phyloP scores from a whole-genome alignment of 2,329 filamentous ascomycete genomes.

The Aspergillus pseudoviridinutans region DNA sequence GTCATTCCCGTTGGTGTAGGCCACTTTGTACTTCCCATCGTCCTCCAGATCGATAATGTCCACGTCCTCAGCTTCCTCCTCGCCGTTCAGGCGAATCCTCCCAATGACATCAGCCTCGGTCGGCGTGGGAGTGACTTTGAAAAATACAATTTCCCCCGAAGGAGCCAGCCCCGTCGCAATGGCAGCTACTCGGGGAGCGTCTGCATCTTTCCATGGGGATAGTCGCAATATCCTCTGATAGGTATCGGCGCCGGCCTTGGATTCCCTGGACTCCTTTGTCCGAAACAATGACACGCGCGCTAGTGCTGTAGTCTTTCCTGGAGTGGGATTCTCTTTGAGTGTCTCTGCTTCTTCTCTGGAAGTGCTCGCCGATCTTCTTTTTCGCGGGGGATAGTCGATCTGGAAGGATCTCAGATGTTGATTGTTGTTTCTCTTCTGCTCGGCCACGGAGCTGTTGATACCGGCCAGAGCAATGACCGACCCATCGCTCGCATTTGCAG shows the following conservation, averaged over 20 bases:
- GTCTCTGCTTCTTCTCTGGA: slow-evolving; percentile 15
- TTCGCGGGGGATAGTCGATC: slow-evolving; percentile 53
- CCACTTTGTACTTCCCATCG: slow-evolving; percentile 59
- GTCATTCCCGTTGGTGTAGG: slow-evolving; percentile 73
- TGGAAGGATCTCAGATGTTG: slow-evolving; percentile 76
- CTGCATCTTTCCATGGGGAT: slow-evolving; percentile 51
- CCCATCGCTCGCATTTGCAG: slow-evolving; percentile 57
- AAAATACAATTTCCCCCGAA: slow-evolving; percentile 73
- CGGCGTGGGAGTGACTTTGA: slow-evolving; percentile 61
- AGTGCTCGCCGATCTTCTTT: slow-evolving; percentile 22
- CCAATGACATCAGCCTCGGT: slow-evolving; percentile 51
- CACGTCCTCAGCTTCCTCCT: slow-evolving; percentile 50
- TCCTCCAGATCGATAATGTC: slow-evolving; percentile 36
- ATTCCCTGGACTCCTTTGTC: slow-evolving; percentile 28
- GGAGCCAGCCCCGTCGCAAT: slow-evolving; percentile 74
- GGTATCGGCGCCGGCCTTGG: slow-evolving; percentile 41
- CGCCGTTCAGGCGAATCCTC: slow-evolving; percentile 48
- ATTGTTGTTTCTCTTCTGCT: slow-evolving; percentile 72
- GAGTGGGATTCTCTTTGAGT: slow-evolving; percentile 23
- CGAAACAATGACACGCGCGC: slow-evolving; percentile 53
- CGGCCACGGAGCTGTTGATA: slow-evolving; percentile 73
- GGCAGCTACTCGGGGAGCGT: slow-evolving; percentile 64
- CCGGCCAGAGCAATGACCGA: slow-evolving; percentile 64
- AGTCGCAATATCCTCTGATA: slow-evolving; percentile 59
- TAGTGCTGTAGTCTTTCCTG: slow-evolving; percentile 41